phyloP scores from a whole-genome alignment of 495 filamentous ascomycete species.

The Neohortaea acidophila region DNA sequence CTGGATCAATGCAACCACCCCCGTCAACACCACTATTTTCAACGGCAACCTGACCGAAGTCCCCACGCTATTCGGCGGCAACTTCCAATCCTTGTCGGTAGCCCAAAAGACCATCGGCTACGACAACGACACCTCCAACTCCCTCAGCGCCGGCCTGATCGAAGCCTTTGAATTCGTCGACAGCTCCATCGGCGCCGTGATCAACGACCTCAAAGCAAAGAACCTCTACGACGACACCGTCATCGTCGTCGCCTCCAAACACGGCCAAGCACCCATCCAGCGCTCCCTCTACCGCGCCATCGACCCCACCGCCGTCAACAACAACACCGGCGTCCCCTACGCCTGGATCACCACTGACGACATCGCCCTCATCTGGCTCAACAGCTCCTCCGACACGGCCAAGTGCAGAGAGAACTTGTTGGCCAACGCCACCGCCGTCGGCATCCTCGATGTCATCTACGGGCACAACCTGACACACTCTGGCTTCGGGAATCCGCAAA shows the following conservation, averaged over 20 bases:
- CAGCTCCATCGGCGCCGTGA: slow-evolving; percentile 15
- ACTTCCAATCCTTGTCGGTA: slow-evolving; percentile 28
- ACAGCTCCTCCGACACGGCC: slow-evolving; percentile 14
- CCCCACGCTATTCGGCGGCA: slow-evolving; percentile 28
- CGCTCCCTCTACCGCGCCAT: slow-evolving; percentile 21
- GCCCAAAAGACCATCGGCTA: slow-evolving; percentile 27
- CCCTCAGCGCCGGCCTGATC: slow-evolving; percentile 10
- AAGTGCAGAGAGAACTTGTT: slow-evolving; percentile 22
- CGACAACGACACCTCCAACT: slow-evolving; percentile 9
- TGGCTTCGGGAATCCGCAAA: slow-evolving; percentile 25
- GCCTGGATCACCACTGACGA: slow-evolving; percentile 21
- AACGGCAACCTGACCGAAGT: slow-evolving; percentile 15
- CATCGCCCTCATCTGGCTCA: slow-evolving; percentile 27
- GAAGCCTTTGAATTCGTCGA: slow-evolving; percentile 17
- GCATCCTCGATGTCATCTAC: slow-evolving; percentile 24
- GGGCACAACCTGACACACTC: slow-evolving; percentile 16
- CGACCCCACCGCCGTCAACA: slow-evolving; percentile 15
- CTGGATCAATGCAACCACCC: slow-evolving; percentile 23
- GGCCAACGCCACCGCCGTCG: slow-evolving; percentile 8
- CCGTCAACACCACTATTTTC: slow-evolving; percentile 12
- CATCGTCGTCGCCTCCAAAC: slow-evolving; percentile 28
- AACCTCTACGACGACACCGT: slow-evolving; percentile 23
- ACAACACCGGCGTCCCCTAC: slow-evolving; percentile 19
- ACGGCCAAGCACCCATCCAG: slow-evolving; percentile 28
- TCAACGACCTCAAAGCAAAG: slow-evolving; percentile 25